Evolutionary conservation across 2,329 filamentous ascomycete species (phyloP), one percentile per base, ranked within the genome.

Genomic region (Furcasterigmium sp.): DNA sequence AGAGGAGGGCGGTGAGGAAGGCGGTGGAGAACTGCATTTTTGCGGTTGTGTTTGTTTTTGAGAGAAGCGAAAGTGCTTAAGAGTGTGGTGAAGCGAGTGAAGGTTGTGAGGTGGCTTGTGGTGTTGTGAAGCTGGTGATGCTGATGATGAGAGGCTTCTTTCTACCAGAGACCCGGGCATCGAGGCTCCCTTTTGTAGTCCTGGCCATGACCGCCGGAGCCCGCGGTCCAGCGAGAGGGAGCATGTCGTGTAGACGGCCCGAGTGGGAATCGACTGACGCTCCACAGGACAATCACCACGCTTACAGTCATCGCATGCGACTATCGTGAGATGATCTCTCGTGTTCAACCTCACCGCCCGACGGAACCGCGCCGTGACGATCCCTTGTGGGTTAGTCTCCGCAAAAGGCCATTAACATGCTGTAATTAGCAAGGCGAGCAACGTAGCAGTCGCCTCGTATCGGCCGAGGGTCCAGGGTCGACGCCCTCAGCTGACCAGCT

Each of bases 21-120:
- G 59, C 49, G 45, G 64, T 51, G 49, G 66, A 63, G 62, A 72
- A 56, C 54, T 71, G 66, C 69, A 73, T 73, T 28, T 39, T 68
- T 52, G 48, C 43, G 48, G 55, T 51, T 42, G 23, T 17, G 29
- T 17, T 15, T 17, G 18, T 26, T 18, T 17, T 11, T 25, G 35
- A 14, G 20, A 23, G 19, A 23, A 23, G 36, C 19, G 11, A 37
- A 20, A 30, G 37, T 13, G 18, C 18, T 10, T 21, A 28, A 19
- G 28, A 39, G 37, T 29, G 18, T 5, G 36, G 21, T 40, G 17
- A 15, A 23, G 38, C 17, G 32, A 35, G 32, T 9, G 17, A 18
- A 10, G 15, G 29, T 32, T 32, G 29, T 32, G 29, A 32, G 29
- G 29, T 17, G 32, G 28, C 23, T 21, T 30, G 38, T 29, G 37